These are phyloP conservation scores for Pseudocercospora fijiensis DNA, from an alignment of 2,329 filamentous ascomycete species.

Conservation along the genomic window DNA sequence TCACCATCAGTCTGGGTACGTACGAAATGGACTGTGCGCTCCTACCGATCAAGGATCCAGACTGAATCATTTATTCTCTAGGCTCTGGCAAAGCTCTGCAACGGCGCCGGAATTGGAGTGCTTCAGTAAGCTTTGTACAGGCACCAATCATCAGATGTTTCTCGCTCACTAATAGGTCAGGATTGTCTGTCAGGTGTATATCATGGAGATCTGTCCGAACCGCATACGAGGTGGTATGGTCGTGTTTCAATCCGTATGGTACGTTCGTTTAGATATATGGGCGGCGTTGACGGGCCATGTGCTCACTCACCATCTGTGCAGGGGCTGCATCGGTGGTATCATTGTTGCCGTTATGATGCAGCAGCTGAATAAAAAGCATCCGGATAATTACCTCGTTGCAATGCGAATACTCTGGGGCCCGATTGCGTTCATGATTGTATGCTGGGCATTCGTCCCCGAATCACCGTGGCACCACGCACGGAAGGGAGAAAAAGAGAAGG, in stretches of 20 bases:
- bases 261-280: not conserved
- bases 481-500: conserved; percentile 8
- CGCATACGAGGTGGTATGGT: conserved; percentile 9
- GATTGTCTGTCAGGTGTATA: conserved; percentile 12
- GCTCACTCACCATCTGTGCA: not conserved
- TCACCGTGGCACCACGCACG: conserved; percentile 12
- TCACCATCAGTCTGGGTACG: conserved; percentile 7
- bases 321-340: conserved; percentile 9
- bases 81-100: conserved; percentile 12
- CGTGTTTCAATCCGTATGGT: conserved; percentile 9
- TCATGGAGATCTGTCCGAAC: conserved; percentile 13
- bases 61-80: not conserved
- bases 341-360: conserved; percentile 14
- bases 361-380: conserved; percentile 10
- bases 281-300: not conserved
- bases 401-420: conserved; percentile 10
- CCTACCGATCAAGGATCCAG: not conserved
- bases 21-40: not conserved
- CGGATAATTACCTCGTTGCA: conserved; percentile 7
- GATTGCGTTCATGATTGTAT: conserved; percentile 6
- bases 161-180: not conserved
- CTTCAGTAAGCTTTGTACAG: not conserved
- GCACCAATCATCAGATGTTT: not conserved
- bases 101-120: conserved; percentile 10
- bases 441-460: conserved; percentile 8